Base-by-base conservation (phyloP, 768 basidiomycete genomes). In the Cystofilobasidium macerans region DNA sequence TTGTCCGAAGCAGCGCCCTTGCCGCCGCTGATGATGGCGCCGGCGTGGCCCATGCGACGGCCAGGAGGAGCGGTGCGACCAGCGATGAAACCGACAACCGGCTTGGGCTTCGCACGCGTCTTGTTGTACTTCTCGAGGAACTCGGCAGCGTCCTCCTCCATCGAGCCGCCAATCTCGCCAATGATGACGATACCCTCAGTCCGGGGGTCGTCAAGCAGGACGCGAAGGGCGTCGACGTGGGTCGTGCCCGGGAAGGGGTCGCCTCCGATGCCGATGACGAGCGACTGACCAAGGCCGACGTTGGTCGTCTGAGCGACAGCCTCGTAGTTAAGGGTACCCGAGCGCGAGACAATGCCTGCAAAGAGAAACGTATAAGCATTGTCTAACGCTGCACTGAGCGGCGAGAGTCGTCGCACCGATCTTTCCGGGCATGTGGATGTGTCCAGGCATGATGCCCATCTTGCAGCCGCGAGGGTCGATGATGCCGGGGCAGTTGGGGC, bases 81-180 rank as follows among this genome's bases (percentile, higher is more conserved):
- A 64, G 95, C 95, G 73, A 99, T 97, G 78, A 99, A 99, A 43
- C 87, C 89, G 64, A 99, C 90, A 40, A 98, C 91, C 57, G 95
- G 95, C 78, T 99, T 99, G 65, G 89, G 89, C 70, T 85, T 80
- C 63, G 77, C 77, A 61, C 88, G 83, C 32, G 86, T 90, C 79
- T 89, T 88, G 81, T 99, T 99, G 80, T 88, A 86, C 76, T 83
- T 81, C 75, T 88, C 87, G 63, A 99, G 80, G 78, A 94, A 98
- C 71, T 92, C 95, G 7, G 95, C 95, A 9, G 95, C 95, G 70
- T 98, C 94, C 77, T 99, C 95, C 78, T 99, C 95, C 94, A 97
- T 95, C 11, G 89, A 87, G 26, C 95, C 95, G 69, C 95, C 95
- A 71, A 99, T 99, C 79, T 99, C 95, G 68, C 95, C 95, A 72